These are phyloP conservation scores for Elymus sibiricus DNA, from an alignment of 176 grass and related monocot genomes.

Conservation along the genomic window DNA sequence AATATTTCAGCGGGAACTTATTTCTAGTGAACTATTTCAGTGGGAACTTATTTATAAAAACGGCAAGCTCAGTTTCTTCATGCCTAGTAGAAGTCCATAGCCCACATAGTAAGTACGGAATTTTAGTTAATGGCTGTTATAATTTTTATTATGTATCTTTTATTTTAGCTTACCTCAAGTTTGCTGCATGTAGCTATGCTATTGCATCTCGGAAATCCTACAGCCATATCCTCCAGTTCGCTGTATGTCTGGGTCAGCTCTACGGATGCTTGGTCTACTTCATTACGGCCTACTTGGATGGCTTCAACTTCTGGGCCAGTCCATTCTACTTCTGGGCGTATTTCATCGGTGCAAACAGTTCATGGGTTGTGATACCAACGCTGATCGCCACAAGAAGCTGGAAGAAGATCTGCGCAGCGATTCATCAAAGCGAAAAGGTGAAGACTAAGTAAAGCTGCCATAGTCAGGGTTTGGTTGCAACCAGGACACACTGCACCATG, in stretches of 20 bases:
- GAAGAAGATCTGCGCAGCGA: constrained; percentile 61
- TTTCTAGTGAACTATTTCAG: not conserved
- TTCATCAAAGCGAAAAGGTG: constrained; percentile 51
- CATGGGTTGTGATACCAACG: constrained; percentile 67
- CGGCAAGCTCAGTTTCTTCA: not conserved
- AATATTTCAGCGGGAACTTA: not conserved
- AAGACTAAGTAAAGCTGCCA: constrained; percentile 48
- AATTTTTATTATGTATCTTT: not conserved
- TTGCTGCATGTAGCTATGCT: constrained; percentile 50
- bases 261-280: constrained; percentile 79
- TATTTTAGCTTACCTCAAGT: not conserved
- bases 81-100: not conserved
- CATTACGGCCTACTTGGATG: constrained; percentile 69
- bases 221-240: constrained; percentile 70
- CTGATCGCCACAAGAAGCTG: constrained; percentile 58
- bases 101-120: not conserved
- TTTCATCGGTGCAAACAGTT: constrained; percentile 66
- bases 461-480: not conserved
- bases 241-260: constrained; percentile 67
- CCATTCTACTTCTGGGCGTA: constrained; percentile 80
- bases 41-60: not conserved
- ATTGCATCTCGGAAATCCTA: constrained; percentile 63
- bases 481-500: not conserved
- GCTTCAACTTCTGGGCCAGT: constrained; percentile 67
- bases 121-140: not conserved